Evolutionary conservation across 2,329 filamentous ascomycete species (phyloP).

Genomic region (Pseudocercospora cruenta): DNA sequence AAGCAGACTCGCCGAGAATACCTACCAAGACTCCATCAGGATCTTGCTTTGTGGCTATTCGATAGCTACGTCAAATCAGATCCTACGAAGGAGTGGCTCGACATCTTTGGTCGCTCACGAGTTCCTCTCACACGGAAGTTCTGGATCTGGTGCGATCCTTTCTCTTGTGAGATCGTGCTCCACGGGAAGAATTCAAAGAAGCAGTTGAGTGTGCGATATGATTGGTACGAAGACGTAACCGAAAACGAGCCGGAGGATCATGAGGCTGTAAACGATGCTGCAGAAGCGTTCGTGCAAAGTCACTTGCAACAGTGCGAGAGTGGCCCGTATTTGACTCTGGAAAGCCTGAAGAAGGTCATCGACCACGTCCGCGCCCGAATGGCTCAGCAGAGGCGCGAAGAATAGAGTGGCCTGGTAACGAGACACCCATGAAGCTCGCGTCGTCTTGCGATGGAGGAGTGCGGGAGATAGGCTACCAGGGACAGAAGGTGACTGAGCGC

Average conservation of each 20-base stretch:
- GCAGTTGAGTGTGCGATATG: not conserved
- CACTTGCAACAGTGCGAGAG: not conserved
- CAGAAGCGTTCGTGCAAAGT: not conserved
- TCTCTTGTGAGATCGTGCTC: not conserved
- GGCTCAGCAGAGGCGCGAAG: not conserved
- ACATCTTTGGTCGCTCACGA: not conserved
- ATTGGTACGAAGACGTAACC: not conserved
- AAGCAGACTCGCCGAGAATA: not conserved
- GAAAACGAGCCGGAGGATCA: not conserved
- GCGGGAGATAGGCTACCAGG: not conserved
- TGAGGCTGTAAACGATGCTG: not conserved
- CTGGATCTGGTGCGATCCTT: not conserved
- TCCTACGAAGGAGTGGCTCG: not conserved
- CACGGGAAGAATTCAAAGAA: not conserved
- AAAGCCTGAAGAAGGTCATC: not conserved
- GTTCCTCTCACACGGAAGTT: not conserved
- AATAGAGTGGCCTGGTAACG: not conserved
- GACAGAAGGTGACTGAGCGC: not conserved
- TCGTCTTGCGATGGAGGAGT: not conserved
- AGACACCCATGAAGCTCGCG: not conserved
- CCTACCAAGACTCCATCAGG: not conserved
- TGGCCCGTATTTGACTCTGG: not conserved
- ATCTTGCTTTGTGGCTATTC: not conserved
- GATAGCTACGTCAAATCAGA: not conserved
- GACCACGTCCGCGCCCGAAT: not conserved